These are phyloP conservation scores for Lachancea lanzarotensis DNA, from an alignment of 805 yeast genomes.

Conservation along the genomic window DNA sequence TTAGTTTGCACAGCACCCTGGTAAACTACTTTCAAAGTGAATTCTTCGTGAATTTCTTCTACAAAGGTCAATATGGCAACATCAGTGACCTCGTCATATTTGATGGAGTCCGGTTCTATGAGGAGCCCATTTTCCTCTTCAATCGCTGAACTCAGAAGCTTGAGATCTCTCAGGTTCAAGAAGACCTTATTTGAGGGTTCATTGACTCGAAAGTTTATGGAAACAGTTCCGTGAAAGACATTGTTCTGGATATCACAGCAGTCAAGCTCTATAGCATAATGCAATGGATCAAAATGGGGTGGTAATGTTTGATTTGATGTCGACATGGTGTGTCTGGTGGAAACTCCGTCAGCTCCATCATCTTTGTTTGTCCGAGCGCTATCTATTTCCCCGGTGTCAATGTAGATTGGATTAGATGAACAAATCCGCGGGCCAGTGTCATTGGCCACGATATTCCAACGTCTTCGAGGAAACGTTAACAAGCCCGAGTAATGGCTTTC, in stretches of 20 bases:
- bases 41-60: conserved; percentile 30
- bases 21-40: conserved; percentile 48
- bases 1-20: conserved; percentile 56
- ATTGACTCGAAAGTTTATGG: conserved; percentile 41
- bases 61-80: conserved; percentile 45
- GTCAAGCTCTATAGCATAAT: conserved; percentile 47
- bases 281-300: conserved; percentile 46
- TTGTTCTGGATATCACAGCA: conserved; percentile 44
- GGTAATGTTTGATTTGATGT: conserved; percentile 32
- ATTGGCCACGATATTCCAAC: no score
- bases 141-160: conserved; percentile 27
- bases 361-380: no score
- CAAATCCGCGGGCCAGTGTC: no score
- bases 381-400: no score
- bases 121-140: conserved; percentile 15
- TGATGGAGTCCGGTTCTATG: neutral
- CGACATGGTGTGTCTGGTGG: neutral
- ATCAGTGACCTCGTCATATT: conserved; percentile 42
- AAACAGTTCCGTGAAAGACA: conserved; percentile 43
- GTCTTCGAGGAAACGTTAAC: no score
- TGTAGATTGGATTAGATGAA: no score
- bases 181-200: conserved; percentile 39
- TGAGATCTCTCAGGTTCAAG: conserved; percentile 43
- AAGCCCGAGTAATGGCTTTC: no score
- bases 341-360: no score